Evolutionary conservation across 345 rosid species (phyloP), one percentile per base, ranked within the genome.

Genomic region (Eucalyptus brandiana): DNA sequence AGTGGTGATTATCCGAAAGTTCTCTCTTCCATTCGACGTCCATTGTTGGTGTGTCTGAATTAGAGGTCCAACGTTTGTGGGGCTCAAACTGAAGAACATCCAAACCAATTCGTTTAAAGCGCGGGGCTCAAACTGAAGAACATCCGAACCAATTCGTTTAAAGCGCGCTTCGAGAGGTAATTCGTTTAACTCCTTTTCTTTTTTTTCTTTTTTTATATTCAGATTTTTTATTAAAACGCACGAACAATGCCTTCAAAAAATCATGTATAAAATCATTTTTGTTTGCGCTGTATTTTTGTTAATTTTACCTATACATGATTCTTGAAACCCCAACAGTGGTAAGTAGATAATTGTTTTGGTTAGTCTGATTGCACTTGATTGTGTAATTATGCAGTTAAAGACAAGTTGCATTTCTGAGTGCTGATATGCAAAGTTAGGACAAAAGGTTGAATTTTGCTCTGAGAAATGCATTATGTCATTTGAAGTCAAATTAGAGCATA

Each of bases 101-200:
- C 3, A 0, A 49, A 15, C 18, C 51, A 15, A 49, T 49, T 49
- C 7, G n/a, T n/a, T n/a, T n/a, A n/a, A n/a, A n/a, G n/a, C n/a
- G n/a, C n/a, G 3, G 0, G 7, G 53, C 7, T 50, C 53, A 0
- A 50, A 50, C 0, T 50, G 0, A 50, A 50, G 18, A 50, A 50
- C 3, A 6, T 50, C 3, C 3, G 0, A 50, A 15, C 7, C 53
- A 15, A 50, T 50, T 50, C 3, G 18, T 50, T 50, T 50, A 50
- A 50, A 50, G 53, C 1, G 3, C 0, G 53, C 18, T 49, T 49
- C 1, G 1, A 50, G 53, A 1, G 53, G 18, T 50, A 50, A 49
- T 15, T 49, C 3, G 1, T 49, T 50, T 50, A 0, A 50, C 53
- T 49, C 3, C 2, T 0, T 5, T 12, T 49, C 12, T n/a, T n/a